These are phyloP conservation scores for Amesomyces nigricolor DNA, from an alignment of 2,329 filamentous ascomycete species.

Conservation along the genomic window DNA sequence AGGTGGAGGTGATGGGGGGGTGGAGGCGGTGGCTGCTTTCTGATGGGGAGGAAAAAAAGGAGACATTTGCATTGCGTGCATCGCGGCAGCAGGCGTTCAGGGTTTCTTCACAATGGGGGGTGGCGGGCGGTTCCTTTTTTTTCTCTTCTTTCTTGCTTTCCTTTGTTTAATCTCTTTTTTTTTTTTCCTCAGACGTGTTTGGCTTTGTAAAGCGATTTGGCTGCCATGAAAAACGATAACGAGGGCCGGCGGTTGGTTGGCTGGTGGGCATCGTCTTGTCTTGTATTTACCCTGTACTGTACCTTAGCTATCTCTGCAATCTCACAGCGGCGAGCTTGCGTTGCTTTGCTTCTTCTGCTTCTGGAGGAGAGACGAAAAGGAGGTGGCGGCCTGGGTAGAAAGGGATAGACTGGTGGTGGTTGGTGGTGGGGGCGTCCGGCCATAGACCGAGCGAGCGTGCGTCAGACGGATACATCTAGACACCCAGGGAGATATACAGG, in stretches of 20 bases:
- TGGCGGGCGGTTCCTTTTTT: neutral
- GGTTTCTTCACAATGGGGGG: neutral
- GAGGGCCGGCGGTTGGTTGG: neutral
- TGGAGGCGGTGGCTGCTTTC: neutral
- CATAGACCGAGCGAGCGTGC: neutral
- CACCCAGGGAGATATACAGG: conserved; percentile 9
- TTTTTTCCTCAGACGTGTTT: neutral
- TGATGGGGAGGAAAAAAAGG: neutral
- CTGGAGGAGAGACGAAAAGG: neutral
- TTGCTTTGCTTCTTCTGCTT: neutral
- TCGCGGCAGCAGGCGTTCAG: conserved; percentile 12
- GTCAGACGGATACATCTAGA: conserved; percentile 3
- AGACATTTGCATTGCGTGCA: conserved; percentile 16
- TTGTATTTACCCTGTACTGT: neutral
- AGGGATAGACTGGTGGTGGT: neutral
- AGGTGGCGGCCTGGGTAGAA: neutral
- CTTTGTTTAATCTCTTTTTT: neutral
- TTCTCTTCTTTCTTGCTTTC: neutral
- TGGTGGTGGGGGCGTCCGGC: neutral
- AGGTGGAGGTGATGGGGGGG: neutral
- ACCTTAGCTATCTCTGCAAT: neutral
- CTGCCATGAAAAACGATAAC: conserved; percentile 3
- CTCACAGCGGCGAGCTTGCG: neutral
- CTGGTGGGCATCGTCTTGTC: neutral
- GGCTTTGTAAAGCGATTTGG: neutral